phyloP scores from a whole-genome alignment of 2,329 filamentous ascomycete species.

The Colletotrichum australisinense region DNA sequence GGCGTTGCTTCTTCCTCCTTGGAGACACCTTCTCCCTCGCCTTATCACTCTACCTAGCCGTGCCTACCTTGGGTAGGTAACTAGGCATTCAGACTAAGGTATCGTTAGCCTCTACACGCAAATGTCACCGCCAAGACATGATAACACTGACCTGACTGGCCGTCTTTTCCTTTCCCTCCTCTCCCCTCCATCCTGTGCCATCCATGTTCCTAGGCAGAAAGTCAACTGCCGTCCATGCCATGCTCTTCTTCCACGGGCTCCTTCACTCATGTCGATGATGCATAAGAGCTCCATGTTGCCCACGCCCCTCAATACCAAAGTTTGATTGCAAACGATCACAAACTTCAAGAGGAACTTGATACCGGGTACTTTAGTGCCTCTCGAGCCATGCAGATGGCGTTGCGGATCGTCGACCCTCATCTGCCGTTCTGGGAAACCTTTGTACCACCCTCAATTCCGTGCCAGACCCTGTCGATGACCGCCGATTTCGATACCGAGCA shows the following conservation, averaged over 20 bases:
- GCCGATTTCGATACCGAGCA: neutral
- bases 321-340: neutral
- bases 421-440: neutral
- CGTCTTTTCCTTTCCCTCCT: neutral
- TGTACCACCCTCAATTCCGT: neutral
- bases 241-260: neutral
- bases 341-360: neutral
- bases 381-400: neutral
- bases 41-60: no score
- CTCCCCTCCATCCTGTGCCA: neutral
- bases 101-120: neutral
- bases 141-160: neutral
- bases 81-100: neutral
- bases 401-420: neutral
- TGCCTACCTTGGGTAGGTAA: no score
- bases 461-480: neutral
- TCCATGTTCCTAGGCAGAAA: neutral
- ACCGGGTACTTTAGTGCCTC: neutral
- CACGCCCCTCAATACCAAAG: neutral
- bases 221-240: neutral
- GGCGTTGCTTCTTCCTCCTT: neutral
- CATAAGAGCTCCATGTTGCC: neutral
- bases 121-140: neutral
- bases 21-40: neutral
- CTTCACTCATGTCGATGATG: neutral